Conservation (phyloP, 805 yeast species). For the Starmerella stigmatis region DNA sequence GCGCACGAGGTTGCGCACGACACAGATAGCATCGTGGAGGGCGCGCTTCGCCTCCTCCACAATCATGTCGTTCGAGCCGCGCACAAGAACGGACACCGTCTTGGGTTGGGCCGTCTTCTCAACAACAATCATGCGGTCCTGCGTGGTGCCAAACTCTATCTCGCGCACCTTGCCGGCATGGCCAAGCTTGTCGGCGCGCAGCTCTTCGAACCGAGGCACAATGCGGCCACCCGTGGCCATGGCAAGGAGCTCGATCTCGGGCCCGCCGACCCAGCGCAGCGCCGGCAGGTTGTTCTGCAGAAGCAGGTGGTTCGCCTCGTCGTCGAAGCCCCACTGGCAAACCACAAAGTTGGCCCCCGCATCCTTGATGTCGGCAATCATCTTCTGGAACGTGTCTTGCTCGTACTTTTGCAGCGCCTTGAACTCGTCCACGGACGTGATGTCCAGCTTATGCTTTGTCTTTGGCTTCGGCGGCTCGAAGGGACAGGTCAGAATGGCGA, state of each 20-base stretch:
- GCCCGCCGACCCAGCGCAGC: slow-evolving; percentile 98
- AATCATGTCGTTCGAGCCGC: slow-evolving; percentile 97
- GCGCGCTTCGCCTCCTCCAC: slow-evolving; percentile 96
- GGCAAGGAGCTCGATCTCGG: slow-evolving; percentile 88
- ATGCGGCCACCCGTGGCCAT: slow-evolving; percentile 96
- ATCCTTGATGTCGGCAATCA: slow-evolving; percentile 76
- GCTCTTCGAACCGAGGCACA: slow-evolving; percentile 93
- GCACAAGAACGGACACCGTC: slow-evolving; percentile 83
- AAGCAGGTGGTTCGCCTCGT: slow-evolving; percentile 90
- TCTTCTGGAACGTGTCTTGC: slow-evolving; percentile 76
- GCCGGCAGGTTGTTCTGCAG: slow-evolving; percentile 86
- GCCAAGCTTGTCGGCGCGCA: slow-evolving; percentile 73
- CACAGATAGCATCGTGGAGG: slow-evolving; percentile 91
- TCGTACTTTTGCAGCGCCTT: slow-evolving; percentile 83
- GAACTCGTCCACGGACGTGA: slow-evolving; percentile 88
- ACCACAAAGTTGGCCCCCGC: slow-evolving; percentile 94
- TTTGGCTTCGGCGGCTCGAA: slow-evolving; percentile 99
- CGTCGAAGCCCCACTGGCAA: slow-evolving; percentile 99
- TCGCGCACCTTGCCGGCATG: slow-evolving; percentile 76
- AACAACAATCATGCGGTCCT: slow-evolving; percentile 89
- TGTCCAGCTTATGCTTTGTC: slow-evolving; percentile 93
- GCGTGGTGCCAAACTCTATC: slow-evolving; percentile 89
- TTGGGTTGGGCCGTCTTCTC: slow-evolving; percentile 47
- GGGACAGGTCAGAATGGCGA: slow-evolving; percentile 95
- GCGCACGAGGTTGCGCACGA: slow-evolving; percentile 85